A percentile compares a stretch with the other conserved stretches of the same genome.
Conservation (phyloP, 805 yeast genomes). For the Lipomyces starkeyi region DNA sequence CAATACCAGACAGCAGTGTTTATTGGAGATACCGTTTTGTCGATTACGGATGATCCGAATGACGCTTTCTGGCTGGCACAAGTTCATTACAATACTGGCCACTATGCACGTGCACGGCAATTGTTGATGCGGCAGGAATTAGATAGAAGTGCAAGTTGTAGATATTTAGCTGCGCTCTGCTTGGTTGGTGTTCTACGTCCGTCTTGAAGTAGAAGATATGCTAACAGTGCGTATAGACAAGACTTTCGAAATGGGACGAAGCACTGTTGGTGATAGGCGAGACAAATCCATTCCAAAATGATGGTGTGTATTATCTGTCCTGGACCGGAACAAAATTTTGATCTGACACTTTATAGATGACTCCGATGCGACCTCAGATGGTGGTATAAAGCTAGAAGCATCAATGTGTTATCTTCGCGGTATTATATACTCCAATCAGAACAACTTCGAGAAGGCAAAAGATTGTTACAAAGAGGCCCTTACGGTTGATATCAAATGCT, state of each 20-base stretch:
- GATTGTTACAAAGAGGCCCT: constrained; percentile 88
- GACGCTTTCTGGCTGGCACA: constrained; percentile 98
- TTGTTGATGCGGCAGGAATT: constrained; percentile 62
- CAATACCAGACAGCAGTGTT: constrained; percentile 88
- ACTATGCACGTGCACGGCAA: constrained; percentile 78
- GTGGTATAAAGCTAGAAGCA: constrained; percentile 86
- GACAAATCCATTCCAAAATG: constrained; percentile 67
- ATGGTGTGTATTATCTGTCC: constrained; percentile 30
- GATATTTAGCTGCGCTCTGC: constrained; percentile 80
- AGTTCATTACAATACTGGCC: constrained; percentile 76
- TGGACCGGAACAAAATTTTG: not conserved
- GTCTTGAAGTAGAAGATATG: not conserved
- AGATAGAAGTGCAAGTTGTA: constrained; percentile 69
- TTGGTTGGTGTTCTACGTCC: constrained; percentile 44
- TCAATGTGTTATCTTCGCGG: constrained; percentile 88
- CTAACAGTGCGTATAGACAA: constrained; percentile 46
- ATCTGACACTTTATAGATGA: constrained; percentile 3
- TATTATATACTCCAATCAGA: constrained; percentile 77
- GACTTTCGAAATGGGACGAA: constrained; percentile 81
- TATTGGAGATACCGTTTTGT: constrained; percentile 87
- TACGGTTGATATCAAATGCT: constrained; percentile 85
- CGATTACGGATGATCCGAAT: constrained; percentile 80
- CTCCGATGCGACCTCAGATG: constrained; percentile 55
- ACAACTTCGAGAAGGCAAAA: constrained; percentile 83
- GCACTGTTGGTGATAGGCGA: constrained; percentile 88